Base-by-base conservation (phyloP, 805 yeast genomes). In the Candida montana region DNA sequence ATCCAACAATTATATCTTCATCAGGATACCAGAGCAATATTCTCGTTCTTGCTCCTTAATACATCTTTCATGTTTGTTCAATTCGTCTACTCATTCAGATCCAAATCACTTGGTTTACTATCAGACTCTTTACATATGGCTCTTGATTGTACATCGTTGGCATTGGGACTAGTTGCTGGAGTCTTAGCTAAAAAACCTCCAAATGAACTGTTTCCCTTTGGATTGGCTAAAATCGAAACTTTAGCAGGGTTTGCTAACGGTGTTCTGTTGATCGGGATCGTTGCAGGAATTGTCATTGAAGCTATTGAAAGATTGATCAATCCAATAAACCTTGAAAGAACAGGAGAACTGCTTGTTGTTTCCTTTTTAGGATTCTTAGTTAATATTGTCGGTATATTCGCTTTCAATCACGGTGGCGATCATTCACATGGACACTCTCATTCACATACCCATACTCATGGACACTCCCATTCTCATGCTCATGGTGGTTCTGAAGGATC, bases 41-140 rank as follows among this genome's bases (percentile, higher is more conserved):
- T 93, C 62, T 82, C 87, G 43, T 93, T 91, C 54, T 64, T 93
- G 36, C 62, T 91, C 48, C 71, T 93, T 46, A 93, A 93, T 62
- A 79, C 95, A 11, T 76, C 93, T 2, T 93, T 93, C 64, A 93
- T 93, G 99, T 78, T 93, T 54, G 81, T 93, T 31, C 99, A 93
- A 65, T 71, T 93, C 49, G 65, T 93, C 9, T 93, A 93, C 60
- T 90, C 98, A 1, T 83, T 93, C 64, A 73, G 95, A 47, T 89
- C 98, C 2, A 90, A 86, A 56, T 91, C 98, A 0, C 67, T 93
- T 35, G 97, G 99, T 10, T 68, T 93, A 19, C 62, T 93, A 39
- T 88, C 96, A 16, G 99, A 93, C 57, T 88, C 96, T 1, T 71
- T 93, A 39, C 99, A 93, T 62, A 93, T 93, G 99, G 84, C 95